Evolutionary conservation across 768 basidiomycete species (phyloP), one percentile per base, ranked within the genome.

Genomic region (Punctularia strigosozonata): DNA sequence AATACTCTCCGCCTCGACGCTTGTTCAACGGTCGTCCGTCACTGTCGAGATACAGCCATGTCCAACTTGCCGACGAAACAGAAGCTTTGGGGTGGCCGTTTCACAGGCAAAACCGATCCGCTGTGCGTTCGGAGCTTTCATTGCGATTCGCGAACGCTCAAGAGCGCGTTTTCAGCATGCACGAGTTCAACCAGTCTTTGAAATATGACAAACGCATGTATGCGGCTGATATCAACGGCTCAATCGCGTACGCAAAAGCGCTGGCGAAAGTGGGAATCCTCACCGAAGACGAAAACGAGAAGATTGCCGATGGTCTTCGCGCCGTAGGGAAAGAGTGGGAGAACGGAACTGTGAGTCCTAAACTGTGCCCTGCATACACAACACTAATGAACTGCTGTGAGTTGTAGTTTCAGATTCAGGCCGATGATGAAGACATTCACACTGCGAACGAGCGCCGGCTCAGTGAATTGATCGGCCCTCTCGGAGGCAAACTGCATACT

Each of bases 351-450:
- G 90, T 89, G 50, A 41, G 75, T 58, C n/a, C 13, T 37, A 30
- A 25, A 43, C 25, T 36, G 39, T 30, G 34, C 26, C 31, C 26
- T n/a, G 28, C 30, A 8, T 21, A 10, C 32, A 6, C 19, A 7
- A 8, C 6, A 8, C 39, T 18, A 17, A 22, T 39, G 36, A 23
- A 36, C 20, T 17, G 22, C 22, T 18, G 10, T 25, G 25, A 28
- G 31, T 25, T 23, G 12, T 50, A 92, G 84, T 99, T 99, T 54
- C 55, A 63, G 40, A 61, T 77, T 22, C 66, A 80, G 43, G 65
- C 75, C n/a, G 90, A 94, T 49, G 95, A 99, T 50, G 95, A 99
- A 53, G 95, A 99, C 53, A 98, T 99, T 43, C 94, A 98, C 58
- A 99, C 95, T 10, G 95, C 95, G 39, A 99, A 98, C 52, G 95